Percentiles rank a stretch among this genome's conserved stretches.
phyloP scores from a whole-genome alignment of 2,329 filamentous ascomycete genomes.

The Dactylellina haptotyla region DNA sequence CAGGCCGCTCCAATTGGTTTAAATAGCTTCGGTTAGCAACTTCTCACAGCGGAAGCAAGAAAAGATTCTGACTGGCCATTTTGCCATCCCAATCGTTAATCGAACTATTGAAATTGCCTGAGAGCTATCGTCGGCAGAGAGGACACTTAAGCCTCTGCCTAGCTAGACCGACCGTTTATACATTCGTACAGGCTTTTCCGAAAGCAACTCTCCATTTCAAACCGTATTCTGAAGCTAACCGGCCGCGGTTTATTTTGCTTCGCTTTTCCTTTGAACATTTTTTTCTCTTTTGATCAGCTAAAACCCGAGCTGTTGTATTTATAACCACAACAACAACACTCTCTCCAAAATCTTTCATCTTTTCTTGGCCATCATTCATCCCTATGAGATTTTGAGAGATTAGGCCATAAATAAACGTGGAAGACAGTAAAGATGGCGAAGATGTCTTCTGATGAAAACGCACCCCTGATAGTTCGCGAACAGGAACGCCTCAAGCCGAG shows the following conservation, averaged over 20 bases:
- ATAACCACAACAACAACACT: constrained; percentile 15
- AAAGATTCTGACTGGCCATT: too few relatives aligned
- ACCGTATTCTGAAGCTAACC: not conserved
- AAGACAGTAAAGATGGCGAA: constrained; percentile 18
- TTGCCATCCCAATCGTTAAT: too few relatives aligned
- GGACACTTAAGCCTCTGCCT: not conserved
- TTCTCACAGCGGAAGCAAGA: not conserved
- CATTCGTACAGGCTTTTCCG: too few relatives aligned
- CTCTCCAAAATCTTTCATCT: too few relatives aligned
- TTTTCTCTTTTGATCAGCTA: not conserved
- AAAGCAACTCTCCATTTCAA: not conserved
- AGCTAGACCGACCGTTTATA: not conserved
- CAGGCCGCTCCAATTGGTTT: constrained; percentile 14
- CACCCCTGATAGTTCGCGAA: constrained; percentile 37
- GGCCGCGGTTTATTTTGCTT: not conserved
- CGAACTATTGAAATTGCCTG: too few relatives aligned
- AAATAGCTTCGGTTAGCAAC: constrained; percentile 29
- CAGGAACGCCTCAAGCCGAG: constrained; percentile 63
- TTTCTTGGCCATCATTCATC: constrained; percentile 8
- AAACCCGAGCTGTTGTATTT: constrained; percentile 22
- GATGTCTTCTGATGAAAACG: constrained; percentile 29
- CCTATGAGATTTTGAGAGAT: not conserved
- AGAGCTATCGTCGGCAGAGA: not conserved
- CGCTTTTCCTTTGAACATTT: not conserved
- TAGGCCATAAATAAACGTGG: too few relatives aligned